Evolutionary conservation across 306 rosid species (phyloP).

Genomic region (Gastrolobium bilobum): DNA sequence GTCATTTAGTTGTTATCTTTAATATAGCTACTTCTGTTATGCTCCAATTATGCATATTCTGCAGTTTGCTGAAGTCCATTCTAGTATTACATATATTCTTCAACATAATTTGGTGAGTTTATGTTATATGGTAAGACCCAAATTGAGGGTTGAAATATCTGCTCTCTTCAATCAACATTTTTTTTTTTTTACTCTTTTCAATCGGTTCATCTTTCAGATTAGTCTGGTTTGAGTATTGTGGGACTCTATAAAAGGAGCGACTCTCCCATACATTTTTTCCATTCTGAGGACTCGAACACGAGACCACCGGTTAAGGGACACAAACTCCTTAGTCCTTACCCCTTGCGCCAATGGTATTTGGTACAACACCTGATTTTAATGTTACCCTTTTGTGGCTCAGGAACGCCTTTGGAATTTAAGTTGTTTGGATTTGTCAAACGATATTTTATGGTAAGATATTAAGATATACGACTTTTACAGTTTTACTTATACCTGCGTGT

Average conservation of each 20-base stretch:
- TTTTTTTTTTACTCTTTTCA: too few relatives aligned
- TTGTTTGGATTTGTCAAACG: conserved; percentile 19
- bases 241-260: too few relatives aligned
- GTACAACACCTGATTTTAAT: too few relatives aligned
- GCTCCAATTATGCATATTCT: not conserved
- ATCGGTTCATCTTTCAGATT: too few relatives aligned
- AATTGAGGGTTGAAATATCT: not conserved
- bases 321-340: too few relatives aligned
- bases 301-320: too few relatives aligned
- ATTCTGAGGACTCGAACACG: too few relatives aligned
- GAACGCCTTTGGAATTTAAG: conserved; percentile 2
- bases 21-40: too few relatives aligned
- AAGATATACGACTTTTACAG: conserved; percentile 3
- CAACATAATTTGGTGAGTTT: not conserved
- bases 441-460: not conserved
- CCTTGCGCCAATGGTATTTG: too few relatives aligned
- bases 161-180: not conserved
- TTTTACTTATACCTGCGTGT: not conserved
- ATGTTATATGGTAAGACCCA: not conserved
- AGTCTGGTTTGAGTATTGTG: too few relatives aligned
- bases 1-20: not conserved
- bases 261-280: too few relatives aligned
- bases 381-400: conserved; percentile 8
- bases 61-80: not conserved
- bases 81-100: not conserved